phyloP scores from a whole-genome alignment of 2,329 filamentous ascomycete species.

The Elsinoe perseae region DNA sequence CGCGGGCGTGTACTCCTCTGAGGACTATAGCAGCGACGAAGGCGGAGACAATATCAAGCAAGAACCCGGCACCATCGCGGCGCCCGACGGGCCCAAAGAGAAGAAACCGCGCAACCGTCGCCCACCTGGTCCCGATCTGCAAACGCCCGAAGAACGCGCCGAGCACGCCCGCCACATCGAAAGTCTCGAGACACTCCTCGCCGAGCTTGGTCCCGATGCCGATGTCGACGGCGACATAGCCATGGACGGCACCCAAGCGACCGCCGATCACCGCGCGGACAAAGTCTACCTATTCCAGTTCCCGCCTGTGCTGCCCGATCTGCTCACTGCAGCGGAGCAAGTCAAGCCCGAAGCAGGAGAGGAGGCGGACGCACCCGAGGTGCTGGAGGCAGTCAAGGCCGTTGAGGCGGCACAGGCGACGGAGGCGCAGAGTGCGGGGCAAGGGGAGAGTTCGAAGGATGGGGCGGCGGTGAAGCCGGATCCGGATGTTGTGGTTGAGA shows the following conservation, averaged over 20 bases:
- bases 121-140: constrained; percentile 33
- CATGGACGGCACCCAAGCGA: constrained; percentile 29
- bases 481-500: constrained; percentile 20
- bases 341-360: constrained; percentile 21
- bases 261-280: constrained; percentile 40
- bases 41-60: constrained; percentile 42
- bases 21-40: constrained; percentile 26
- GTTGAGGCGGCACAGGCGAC: background rate
- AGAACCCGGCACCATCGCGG: constrained; percentile 36
- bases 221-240: constrained; percentile 37
- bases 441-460: background rate
- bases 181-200: constrained; percentile 39
- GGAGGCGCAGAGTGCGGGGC: background rate
- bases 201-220: constrained; percentile 41
- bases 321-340: constrained; percentile 35
- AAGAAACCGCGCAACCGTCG: constrained; percentile 21
- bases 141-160: constrained; percentile 46
- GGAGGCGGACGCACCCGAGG: constrained; percentile 6
- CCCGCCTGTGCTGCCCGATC: constrained; percentile 53
- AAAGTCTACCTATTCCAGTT: constrained; percentile 58
- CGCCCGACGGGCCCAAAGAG: constrained; percentile 17
- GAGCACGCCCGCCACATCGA: constrained; percentile 44
- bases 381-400: background rate
- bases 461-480: constrained; percentile 25
- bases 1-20: constrained; percentile 33